A percentile compares a stretch with the other conserved stretches of the same genome.
phyloP scores from a whole-genome alignment of 257 asterid genomes.

The Voacanga thouarsii region DNA sequence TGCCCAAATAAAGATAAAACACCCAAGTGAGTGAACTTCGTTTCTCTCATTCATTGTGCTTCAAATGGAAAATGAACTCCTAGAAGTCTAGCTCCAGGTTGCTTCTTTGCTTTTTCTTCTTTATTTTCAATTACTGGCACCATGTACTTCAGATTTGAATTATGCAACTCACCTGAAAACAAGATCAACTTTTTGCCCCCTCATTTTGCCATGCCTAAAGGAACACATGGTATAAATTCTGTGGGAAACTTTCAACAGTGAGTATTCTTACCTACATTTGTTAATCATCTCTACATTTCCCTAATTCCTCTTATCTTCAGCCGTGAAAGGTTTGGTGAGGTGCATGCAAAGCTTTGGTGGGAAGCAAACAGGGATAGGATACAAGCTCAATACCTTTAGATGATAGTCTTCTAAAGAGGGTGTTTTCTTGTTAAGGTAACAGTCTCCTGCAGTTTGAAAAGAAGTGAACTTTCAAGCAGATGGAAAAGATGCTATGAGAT shows the following conservation, averaged over 20 bases:
- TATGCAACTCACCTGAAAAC: too few species aligned
- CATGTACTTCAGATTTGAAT: too few species aligned
- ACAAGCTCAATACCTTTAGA: constrained; percentile 75
- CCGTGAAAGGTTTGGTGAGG: constrained; percentile 88
- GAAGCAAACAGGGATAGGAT: constrained; percentile 91
- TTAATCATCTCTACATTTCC: background rate
- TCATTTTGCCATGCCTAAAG: too few species aligned
- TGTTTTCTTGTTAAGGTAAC: background rate
- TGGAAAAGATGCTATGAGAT: background rate
- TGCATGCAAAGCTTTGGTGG: constrained; percentile 93
- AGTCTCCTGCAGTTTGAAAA: background rate
- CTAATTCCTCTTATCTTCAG: constrained; percentile 31
- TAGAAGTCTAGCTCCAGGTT: too few species aligned
- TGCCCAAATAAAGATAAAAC: background rate
- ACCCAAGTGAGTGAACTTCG: too few species aligned
- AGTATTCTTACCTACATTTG: background rate
- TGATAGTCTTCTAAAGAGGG: background rate
- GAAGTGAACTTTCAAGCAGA: background rate
- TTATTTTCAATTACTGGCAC: too few species aligned
- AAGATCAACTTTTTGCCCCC: too few species aligned
- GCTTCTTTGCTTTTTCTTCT: too few species aligned
- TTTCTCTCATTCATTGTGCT: background rate
- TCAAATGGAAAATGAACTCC: background rate
- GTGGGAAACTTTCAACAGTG: too few species aligned
- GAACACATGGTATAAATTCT: too few species aligned